A percentile compares a stretch with the other conserved stretches of the same genome.
These are phyloP conservation scores for Tolypocladium sp. DNA, from an alignment of 2,329 filamentous ascomycete species.

Conservation along the genomic window DNA sequence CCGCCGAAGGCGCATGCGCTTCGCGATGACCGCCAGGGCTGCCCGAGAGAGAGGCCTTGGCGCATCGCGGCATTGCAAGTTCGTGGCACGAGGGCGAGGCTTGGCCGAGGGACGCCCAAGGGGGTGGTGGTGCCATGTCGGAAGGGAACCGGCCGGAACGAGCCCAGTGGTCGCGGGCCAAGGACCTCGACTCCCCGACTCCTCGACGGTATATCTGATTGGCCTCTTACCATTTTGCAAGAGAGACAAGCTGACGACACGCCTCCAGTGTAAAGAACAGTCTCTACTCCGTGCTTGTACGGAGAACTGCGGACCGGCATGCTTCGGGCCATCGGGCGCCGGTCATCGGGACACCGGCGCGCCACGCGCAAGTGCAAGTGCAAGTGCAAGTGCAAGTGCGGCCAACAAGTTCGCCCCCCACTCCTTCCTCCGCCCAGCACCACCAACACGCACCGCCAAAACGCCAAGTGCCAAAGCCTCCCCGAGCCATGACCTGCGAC, in stretches of 20 bases:
- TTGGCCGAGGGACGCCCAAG: background rate
- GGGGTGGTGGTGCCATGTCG: background rate
- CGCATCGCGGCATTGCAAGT: background rate
- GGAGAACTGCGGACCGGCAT: background rate
- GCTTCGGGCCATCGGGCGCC: slow-evolving; percentile 2
- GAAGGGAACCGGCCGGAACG: too few species aligned
- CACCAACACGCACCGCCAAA: background rate
- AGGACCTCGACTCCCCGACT: too few species aligned
- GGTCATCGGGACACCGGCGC: background rate
- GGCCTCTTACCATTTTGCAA: too few species aligned
- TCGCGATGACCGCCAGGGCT: background rate
- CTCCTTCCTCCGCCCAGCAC: background rate
- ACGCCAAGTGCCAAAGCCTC: background rate
- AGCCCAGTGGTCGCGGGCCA: too few species aligned
- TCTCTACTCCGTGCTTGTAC: background rate
- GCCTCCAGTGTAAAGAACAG: too few species aligned
- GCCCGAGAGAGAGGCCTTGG: background rate
- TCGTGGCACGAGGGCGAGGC: background rate
- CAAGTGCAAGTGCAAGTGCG: background rate
- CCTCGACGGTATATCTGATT: background rate
- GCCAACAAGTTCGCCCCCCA: background rate
- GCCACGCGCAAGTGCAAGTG: too few species aligned
- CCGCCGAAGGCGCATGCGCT: background rate
- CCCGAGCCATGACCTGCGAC: background rate
- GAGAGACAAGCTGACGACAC: too few species aligned